These are phyloP conservation scores for Sanghuangporus weigelae DNA, from an alignment of 1,284 basidiomycete genomes.

Conservation along the genomic window DNA sequence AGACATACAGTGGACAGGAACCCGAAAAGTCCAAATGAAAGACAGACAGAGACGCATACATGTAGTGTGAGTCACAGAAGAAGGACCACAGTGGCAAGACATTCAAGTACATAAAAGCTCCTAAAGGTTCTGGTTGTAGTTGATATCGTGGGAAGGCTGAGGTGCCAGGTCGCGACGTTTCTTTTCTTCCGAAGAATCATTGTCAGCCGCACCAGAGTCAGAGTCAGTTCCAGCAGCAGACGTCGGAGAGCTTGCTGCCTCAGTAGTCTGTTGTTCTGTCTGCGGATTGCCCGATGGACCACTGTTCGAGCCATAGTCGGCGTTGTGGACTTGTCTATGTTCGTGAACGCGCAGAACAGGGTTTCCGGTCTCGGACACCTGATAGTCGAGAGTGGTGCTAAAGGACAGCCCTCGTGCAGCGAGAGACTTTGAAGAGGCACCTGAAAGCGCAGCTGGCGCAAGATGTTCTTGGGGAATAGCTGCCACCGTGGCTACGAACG, in stretches of 20 bases:
- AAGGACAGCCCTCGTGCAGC: not conserved
- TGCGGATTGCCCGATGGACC: constrained; percentile 11
- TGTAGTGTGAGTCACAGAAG: not conserved
- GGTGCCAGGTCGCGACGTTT: not conserved
- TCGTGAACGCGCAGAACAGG: not conserved
- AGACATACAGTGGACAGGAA: not conserved
- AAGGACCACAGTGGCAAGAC: not conserved
- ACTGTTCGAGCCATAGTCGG: constrained; percentile 10
- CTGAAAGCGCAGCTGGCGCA: not conserved
- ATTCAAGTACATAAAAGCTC: not conserved
- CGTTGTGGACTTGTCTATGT: constrained; percentile 14
- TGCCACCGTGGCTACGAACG: constrained; percentile 2
- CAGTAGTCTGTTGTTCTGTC: not conserved
- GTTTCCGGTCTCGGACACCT: not conserved
- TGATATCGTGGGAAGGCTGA: not conserved
- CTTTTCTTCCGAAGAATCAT: not conserved
- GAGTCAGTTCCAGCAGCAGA: not conserved
- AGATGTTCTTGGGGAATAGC: constrained; percentile 5
- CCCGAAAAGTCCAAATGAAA: not conserved
- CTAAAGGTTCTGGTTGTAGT: not conserved
- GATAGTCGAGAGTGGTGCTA: not conserved
- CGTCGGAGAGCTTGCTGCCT: not conserved
- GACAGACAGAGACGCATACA: not conserved
- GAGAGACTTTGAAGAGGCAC: not conserved
- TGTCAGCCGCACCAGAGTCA: not conserved